These are phyloP conservation scores for Hibiscus trionum DNA, from an alignment of 345 rosid species.

Conservation along the genomic window DNA sequence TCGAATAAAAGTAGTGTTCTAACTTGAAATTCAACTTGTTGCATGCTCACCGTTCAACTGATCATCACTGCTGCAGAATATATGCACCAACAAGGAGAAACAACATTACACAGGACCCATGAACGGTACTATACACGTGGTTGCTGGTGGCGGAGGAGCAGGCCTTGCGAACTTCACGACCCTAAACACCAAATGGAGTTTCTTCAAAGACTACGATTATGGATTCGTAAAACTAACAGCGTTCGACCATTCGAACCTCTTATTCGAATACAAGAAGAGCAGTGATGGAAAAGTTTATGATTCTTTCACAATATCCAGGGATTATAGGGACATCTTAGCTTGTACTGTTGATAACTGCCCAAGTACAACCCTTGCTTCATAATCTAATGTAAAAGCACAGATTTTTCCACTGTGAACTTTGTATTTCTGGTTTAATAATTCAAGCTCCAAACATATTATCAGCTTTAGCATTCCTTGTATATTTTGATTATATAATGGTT, in stretches of 20 bases:
- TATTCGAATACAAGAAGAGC: slow-evolving; percentile 66
- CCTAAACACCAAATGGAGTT: slow-evolving; percentile 45
- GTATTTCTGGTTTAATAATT: background rate
- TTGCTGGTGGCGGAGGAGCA: slow-evolving; percentile 75
- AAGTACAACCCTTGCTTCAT: slow-evolving; percentile 37
- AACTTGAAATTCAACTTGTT: background rate
- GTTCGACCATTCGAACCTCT: slow-evolving; percentile 40
- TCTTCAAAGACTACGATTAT: slow-evolving; percentile 40
- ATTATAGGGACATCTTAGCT: slow-evolving; percentile 36
- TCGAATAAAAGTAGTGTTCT: background rate
- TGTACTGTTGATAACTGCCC: slow-evolving; percentile 43
- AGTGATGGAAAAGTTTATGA: slow-evolving; percentile 57
- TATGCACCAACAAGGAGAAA: slow-evolving; percentile 47
- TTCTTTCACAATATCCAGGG: slow-evolving; percentile 49
- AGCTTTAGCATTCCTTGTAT: background rate
- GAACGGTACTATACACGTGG: slow-evolving; percentile 63
- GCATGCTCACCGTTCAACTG: background rate
- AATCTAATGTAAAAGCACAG: background rate
- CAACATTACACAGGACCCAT: slow-evolving; percentile 34
- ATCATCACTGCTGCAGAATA: slow-evolving; percentile 32
- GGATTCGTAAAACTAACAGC: slow-evolving; percentile 55
- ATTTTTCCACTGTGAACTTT: background rate
- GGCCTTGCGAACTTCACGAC: slow-evolving; percentile 37
- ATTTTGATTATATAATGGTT: too few species aligned
- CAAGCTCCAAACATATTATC: background rate